These are phyloP conservation scores for Saussurea involucrata DNA, from an alignment of 129 eudicot genomes.

Conservation along the genomic window DNA sequence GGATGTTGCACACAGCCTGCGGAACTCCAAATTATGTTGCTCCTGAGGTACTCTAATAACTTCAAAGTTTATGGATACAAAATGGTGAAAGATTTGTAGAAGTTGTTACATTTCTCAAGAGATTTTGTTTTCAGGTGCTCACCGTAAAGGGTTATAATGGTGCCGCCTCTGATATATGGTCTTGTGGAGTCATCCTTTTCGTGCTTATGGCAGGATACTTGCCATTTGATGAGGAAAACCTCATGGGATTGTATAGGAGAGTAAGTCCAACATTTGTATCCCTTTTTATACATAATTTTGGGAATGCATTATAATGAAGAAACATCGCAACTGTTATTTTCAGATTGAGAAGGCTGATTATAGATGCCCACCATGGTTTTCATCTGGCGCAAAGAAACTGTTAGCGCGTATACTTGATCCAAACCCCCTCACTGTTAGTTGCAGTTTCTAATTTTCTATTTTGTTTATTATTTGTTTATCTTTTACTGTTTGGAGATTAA, in stretches of 20 bases:
- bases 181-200: constrained; percentile 92
- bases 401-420: constrained; percentile 76
- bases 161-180: constrained; percentile 87
- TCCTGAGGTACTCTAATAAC: constrained; percentile 61
- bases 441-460: not conserved
- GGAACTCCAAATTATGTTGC: constrained; percentile 98
- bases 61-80: constrained; percentile 12
- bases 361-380: constrained; percentile 76
- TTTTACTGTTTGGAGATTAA: not conserved
- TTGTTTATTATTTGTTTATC: not conserved
- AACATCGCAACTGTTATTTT: constrained; percentile 9
- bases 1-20: constrained; percentile 89
- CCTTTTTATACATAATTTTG: not conserved
- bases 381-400: constrained; percentile 54
- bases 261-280: constrained; percentile 31
- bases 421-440: constrained; percentile 73
- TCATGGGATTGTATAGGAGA: constrained; percentile 55
- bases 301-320: not conserved
- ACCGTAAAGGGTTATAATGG: constrained; percentile 82
- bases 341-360: constrained; percentile 76
- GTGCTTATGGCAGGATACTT: constrained; percentile 96
- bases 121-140: constrained; percentile 58
- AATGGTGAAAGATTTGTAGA: constrained; percentile 1
- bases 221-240: constrained; percentile 89
- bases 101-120: constrained; percentile 13